Base-by-base conservation (phyloP, 768 basidiomycete genomes). In the Rubroboletus pulcherrimus region DNA sequence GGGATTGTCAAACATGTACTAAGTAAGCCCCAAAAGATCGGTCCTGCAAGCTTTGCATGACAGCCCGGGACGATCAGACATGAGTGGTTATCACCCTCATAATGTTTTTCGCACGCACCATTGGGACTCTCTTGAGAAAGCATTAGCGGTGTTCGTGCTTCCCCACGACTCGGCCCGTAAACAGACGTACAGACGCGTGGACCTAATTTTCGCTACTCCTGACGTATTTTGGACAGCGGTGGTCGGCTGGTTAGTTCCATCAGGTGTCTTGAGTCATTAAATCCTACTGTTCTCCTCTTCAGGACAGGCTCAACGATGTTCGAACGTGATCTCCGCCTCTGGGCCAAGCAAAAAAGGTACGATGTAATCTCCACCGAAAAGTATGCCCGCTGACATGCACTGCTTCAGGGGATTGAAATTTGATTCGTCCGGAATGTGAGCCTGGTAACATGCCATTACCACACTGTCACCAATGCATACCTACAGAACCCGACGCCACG, bases 231-330 rank as follows among this genome's bases (percentile, higher is more conserved):
- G 91, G 85, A 88, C 89, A 1, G 91, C 92, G 0, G 83, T 97
- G 1, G 78, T 93, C 29, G 94, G 95, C 50, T 98, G 94, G 94
- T 88, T 49, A 59, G 74, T 65, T n/a, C 7, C 24, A 4, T 14
- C 0, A 2, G 17, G 33, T 15, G 17, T 29, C 19, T 21, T 31
- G 3, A 38, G 12, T 17, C 7, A 30, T 39, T 42, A 35, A 21
- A 42, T 24, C 19, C 21, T 43, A 6, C 19, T 37, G 2, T 17
- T 44, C 5, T 6, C 37, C 26, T 34, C 30, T 52, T 21, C 56
- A 91, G 89, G 89, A 88, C 87, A 6, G 93, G 94, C 1, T 93
- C 89, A 5, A 91, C 82, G 57, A 88, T 92, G 84, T 96, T 97
- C 66, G 83, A 96, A 70, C 76, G 92, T 29, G 94, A 96, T 71